Percentiles rank a stretch among this genome's conserved stretches.
Conservation (phyloP, 192 early-diverging fungal species). For the Coemansia interrupta region DNA sequence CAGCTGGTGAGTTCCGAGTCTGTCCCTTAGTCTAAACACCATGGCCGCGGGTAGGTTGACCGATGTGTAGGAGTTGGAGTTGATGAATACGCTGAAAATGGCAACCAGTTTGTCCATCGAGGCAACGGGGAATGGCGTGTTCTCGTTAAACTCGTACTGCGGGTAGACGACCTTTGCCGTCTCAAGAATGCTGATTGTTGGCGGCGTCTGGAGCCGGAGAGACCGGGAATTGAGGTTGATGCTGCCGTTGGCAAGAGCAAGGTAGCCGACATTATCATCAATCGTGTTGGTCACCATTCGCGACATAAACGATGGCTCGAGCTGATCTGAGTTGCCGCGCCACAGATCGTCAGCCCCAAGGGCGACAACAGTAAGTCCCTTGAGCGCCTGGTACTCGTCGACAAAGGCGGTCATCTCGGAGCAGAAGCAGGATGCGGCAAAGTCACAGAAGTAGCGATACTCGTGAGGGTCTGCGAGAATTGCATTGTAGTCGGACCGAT, state of each 20-base stretch:
- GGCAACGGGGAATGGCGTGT: conserved; percentile 39
- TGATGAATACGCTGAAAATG: conserved; percentile 48
- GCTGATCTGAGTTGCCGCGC: conserved; percentile 27
- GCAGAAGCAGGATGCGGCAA: conserved; percentile 52
- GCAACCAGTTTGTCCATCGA: conserved; percentile 49
- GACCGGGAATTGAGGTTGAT: conserved; percentile 11
- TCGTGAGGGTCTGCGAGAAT: conserved; percentile 39
- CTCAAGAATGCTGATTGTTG: conserved; percentile 44
- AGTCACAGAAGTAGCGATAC: conserved; percentile 48
- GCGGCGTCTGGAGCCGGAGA: conserved; percentile 32
- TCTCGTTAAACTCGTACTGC: conserved; percentile 28
- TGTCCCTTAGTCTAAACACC: conserved; percentile 37
- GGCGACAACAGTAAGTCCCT: conserved; percentile 29
- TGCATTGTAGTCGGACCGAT: conserved; percentile 34
- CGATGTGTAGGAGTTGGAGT: conserved; percentile 42
- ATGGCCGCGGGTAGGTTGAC: conserved; percentile 37
- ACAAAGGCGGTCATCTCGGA: conserved; percentile 48
- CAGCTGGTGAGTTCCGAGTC: conserved; percentile 26
- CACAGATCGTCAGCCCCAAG: conserved; percentile 38
- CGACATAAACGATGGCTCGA: conserved; percentile 27
- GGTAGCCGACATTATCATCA: conserved; percentile 20
- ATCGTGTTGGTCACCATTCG: conserved; percentile 28
- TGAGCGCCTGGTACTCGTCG: conserved; percentile 48
- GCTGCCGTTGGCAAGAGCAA: conserved; percentile 21
- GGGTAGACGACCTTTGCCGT: conserved; percentile 36